Conservation (phyloP, 2,329 filamentous ascomycete species). For the Microcyclospora pomicola region DNA sequence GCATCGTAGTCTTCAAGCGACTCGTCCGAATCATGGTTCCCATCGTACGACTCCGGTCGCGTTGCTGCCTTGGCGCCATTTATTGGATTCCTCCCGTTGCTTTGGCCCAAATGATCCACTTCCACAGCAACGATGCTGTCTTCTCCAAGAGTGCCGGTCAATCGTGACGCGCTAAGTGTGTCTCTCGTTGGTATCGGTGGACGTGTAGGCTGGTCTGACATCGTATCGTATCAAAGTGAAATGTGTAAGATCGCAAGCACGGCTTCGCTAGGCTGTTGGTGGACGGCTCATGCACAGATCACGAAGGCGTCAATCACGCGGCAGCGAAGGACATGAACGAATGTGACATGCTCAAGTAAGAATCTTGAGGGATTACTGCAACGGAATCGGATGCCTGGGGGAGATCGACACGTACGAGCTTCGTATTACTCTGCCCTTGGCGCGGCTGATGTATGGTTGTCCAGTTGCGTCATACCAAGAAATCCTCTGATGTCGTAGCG, state of each 20-base stretch:
- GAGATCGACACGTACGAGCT: no score
- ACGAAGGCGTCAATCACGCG: no score
- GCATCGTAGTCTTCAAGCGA: slow-evolving; percentile 31
- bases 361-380: no score
- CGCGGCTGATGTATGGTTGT: not conserved
- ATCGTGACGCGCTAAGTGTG: slow-evolving; percentile 10
- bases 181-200: slow-evolving; percentile 9
- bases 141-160: slow-evolving; percentile 9
- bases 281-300: no score
- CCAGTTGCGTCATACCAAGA: no score
- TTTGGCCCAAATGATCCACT: not conserved
- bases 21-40: slow-evolving; percentile 13
- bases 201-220: slow-evolving; percentile 1
- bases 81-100: no score
- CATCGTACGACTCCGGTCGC: not conserved
- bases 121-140: slow-evolving; percentile 11
- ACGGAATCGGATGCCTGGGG: no score
- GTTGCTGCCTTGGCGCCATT: not conserved
- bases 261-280: no score
- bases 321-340: no score
- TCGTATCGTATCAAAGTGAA: no score
- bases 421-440: not conserved
- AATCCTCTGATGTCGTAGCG: not conserved
- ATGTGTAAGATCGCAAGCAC: no score
- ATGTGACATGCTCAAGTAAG: no score